Evolutionary conservation across 202 grass and related monocot species (phyloP).

Genomic region (Dendrocalamus latiflorus): DNA sequence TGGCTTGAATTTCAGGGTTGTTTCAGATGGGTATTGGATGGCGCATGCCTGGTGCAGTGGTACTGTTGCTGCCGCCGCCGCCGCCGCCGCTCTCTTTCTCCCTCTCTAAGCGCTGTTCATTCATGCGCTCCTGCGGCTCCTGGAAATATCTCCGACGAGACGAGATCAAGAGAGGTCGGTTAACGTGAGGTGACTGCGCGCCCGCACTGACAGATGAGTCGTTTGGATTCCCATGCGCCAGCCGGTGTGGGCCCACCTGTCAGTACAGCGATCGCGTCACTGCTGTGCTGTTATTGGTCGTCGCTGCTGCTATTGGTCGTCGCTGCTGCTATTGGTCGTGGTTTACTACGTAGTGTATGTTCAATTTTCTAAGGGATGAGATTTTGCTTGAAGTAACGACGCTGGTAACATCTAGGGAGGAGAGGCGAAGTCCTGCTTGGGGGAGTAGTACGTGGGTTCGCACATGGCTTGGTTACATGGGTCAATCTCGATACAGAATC

Average conservation of each 20-base stretch:
- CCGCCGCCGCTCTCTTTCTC: not conserved
- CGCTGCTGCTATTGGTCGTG: too few relatives aligned
- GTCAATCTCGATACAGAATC: not conserved
- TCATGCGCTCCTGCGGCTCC: not conserved
- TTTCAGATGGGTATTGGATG: not conserved
- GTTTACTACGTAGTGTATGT: too few relatives aligned
- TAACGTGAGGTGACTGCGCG: not conserved
- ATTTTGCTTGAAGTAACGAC: too few relatives aligned
- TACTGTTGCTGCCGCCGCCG: not conserved
- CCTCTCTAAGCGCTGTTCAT: not conserved
- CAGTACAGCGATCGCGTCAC: not conserved
- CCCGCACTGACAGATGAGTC: not conserved
- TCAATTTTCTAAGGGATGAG: too few relatives aligned
- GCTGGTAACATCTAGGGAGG: too few relatives aligned
- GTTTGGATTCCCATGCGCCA: not conserved
- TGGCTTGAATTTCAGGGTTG: too few relatives aligned
- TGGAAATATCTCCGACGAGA: slow-evolving; percentile 25
- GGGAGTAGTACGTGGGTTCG: too few relatives aligned
- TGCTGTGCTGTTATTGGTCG: too few relatives aligned
- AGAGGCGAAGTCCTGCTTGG: too few relatives aligned
- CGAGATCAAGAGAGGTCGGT: not conserved
- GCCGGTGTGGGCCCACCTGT: not conserved
- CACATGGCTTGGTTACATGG: not conserved
- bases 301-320: too few relatives aligned
- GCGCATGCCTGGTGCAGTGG: too few relatives aligned